phyloP scores from a whole-genome alignment of 768 basidiomycete species.

The Suillus alpinus region DNA sequence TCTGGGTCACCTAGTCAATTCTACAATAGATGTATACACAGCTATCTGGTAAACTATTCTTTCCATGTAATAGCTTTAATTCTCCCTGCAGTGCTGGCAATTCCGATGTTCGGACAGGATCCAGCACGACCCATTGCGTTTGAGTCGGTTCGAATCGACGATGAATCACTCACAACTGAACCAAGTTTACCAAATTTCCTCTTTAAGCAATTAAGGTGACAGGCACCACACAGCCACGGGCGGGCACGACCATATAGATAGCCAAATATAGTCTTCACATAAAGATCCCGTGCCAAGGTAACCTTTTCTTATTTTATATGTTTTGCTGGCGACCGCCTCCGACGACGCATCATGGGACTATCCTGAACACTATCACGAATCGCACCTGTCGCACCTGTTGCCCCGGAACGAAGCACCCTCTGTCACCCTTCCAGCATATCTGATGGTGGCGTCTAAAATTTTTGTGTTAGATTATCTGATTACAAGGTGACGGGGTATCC shows the following conservation, averaged over 20 bases:
- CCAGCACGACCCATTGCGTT: constrained; percentile 2
- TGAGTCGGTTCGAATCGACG: constrained; percentile 3
- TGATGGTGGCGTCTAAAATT: neutral
- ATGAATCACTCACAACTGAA: constrained; percentile 8
- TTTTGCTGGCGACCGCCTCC: constrained; percentile 5
- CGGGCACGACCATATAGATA: neutral
- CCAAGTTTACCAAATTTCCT: constrained; percentile 24
- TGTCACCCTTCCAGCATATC: neutral
- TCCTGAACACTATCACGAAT: neutral
- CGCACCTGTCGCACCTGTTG: neutral
- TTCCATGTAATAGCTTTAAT: constrained; percentile 27
- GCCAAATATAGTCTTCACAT: neutral
- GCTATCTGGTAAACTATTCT: constrained; percentile 18
- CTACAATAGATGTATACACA: constrained; percentile 33
- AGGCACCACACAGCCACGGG: constrained; percentile 27
- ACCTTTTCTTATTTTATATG: neutral
- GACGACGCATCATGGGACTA: constrained; percentile 1
- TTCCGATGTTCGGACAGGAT: neutral
- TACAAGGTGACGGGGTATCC: neutral
- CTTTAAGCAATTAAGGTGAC: constrained; percentile 29
- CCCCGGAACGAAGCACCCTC: neutral
- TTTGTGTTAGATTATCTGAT: neutral
- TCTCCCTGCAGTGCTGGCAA: neutral
- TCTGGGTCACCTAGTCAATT: constrained; percentile 21
- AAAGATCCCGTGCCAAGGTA: neutral